Percentiles rank a stretch among this genome's conserved stretches.
Evolutionary conservation across 1,284 basidiomycete species (phyloP).

Genomic region (Pascua guehoae): DNA sequence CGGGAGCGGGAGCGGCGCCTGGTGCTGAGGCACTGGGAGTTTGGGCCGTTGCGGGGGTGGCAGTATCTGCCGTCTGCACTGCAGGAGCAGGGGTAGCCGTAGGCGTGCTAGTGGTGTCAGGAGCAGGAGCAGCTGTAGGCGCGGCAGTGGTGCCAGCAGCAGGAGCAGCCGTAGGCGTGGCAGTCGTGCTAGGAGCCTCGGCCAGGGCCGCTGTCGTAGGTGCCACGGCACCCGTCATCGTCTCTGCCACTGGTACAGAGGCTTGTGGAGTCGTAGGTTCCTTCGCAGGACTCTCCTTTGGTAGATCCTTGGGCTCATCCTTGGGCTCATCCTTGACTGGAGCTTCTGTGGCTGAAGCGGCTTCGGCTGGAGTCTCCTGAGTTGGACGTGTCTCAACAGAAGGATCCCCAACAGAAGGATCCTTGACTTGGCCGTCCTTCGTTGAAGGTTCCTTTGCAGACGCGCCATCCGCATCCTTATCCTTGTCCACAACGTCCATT

Average conservation of each 20-base stretch:
- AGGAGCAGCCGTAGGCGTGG: background rate
- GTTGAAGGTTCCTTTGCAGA: background rate
- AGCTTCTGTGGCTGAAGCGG: background rate
- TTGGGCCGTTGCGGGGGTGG: background rate
- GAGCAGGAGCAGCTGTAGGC: background rate
- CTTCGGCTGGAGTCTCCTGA: background rate
- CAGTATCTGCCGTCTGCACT: background rate
- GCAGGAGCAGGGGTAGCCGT: background rate
- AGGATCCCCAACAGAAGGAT: too few relatives aligned
- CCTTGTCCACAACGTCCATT: background rate
- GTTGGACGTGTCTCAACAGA: background rate
- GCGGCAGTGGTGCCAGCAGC: background rate
- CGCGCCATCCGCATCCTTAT: background rate
- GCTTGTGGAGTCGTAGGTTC: too few relatives aligned
- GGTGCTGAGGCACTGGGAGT: background rate
- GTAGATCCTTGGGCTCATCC: too few relatives aligned
- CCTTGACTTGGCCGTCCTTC: background rate
- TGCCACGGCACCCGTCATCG: background rate
- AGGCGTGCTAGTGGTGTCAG: background rate
- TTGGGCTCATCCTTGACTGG: too few relatives aligned
- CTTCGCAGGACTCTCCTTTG: too few relatives aligned
- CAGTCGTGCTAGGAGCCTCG: background rate
- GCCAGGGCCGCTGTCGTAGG: background rate
- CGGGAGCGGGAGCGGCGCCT: background rate
- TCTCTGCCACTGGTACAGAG: too few relatives aligned